These are phyloP conservation scores for Rostrohypoxylon terebratum DNA, from an alignment of 495 filamentous ascomycete genomes.

Conservation along the genomic window DNA sequence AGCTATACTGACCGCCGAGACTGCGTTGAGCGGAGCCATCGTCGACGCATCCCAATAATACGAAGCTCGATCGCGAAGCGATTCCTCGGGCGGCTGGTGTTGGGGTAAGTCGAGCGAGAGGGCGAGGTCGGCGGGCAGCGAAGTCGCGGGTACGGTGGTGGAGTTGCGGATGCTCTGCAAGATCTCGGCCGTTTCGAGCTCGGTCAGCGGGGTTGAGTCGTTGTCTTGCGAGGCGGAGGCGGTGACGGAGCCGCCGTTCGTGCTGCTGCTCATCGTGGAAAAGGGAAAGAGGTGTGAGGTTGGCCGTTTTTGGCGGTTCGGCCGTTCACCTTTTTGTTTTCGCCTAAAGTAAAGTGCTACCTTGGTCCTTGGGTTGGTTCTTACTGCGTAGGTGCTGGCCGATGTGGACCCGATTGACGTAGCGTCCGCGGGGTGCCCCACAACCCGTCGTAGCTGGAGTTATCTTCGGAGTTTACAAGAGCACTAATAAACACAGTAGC, in stretches of 20 bases:
- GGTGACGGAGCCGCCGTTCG: slow-evolving; percentile 32
- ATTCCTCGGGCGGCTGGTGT: slow-evolving; percentile 15
- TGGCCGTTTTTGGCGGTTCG: slow-evolving; percentile 25
- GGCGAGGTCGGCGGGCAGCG: slow-evolving; percentile 44
- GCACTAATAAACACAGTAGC: too few species aligned
- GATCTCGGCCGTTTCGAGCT: slow-evolving; percentile 45
- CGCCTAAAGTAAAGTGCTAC: background rate
- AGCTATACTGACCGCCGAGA: slow-evolving; percentile 64
- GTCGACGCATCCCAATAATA: slow-evolving; percentile 63
- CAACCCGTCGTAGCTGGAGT: background rate
- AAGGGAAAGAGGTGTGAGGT: slow-evolving; percentile 23
- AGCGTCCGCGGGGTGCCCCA: slow-evolving; percentile 36
- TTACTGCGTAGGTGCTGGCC: too few species aligned
- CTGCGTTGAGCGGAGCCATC: slow-evolving; percentile 68
- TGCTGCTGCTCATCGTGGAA: slow-evolving; percentile 30
- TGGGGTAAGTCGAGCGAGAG: slow-evolving; percentile 45
- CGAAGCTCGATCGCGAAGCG: slow-evolving; percentile 47
- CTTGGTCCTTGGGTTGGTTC: too few species aligned
- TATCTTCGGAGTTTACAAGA: too few species aligned
- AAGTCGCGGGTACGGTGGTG: slow-evolving; percentile 25
- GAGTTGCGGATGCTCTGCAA: slow-evolving; percentile 40
- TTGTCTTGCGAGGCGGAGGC: slow-evolving; percentile 22
- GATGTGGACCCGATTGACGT: slow-evolving; percentile 30
- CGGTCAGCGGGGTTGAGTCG: slow-evolving; percentile 41
- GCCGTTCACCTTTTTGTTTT: slow-evolving; percentile 10